Percentiles rank a stretch among this genome's conserved stretches.
These are phyloP conservation scores for Turnera subulata DNA, from an alignment of 345 rosid species.

Conservation along the genomic window DNA sequence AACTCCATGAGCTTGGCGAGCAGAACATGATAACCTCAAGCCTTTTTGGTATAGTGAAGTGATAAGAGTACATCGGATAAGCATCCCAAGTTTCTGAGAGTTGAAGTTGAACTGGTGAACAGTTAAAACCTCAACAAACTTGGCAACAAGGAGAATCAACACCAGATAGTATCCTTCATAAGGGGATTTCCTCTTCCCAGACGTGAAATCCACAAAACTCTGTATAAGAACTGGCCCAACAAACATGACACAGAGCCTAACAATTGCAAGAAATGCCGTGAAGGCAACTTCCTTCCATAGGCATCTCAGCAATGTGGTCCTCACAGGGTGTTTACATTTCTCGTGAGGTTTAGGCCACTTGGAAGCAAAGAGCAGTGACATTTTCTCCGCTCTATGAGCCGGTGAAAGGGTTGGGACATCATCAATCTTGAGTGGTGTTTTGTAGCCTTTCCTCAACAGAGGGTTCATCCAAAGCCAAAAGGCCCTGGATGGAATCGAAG, in stretches of 20 bases:
- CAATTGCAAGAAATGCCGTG: constrained; percentile 70
- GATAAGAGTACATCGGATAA: constrained; percentile 75
- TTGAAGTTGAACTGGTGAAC: constrained; percentile 86
- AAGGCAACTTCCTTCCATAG: constrained; percentile 73
- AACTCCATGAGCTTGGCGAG: constrained; percentile 87
- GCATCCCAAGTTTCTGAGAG: constrained; percentile 92
- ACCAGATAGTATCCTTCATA: constrained; percentile 83
- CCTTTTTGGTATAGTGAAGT: constrained; percentile 83
- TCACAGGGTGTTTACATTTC: constrained; percentile 55
- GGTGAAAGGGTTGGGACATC: constrained; percentile 77
- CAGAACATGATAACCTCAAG: constrained; percentile 65
- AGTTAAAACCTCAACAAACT: constrained; percentile 69
- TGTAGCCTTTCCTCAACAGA: constrained; percentile 64
- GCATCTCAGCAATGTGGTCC: constrained; percentile 62
- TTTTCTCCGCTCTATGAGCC: constrained; percentile 68
- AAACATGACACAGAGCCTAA: constrained; percentile 66
- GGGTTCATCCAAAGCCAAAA: constrained; percentile 98
- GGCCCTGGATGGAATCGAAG: constrained; percentile 54
- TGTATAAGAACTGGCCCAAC: constrained; percentile 85
- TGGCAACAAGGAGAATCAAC: constrained; percentile 59
- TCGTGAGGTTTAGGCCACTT: constrained; percentile 79
- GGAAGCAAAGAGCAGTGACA: constrained; percentile 54
- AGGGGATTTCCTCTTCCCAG: constrained; percentile 70
- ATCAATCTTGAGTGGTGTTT: constrained; percentile 64
- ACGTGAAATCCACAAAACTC: constrained; percentile 70